These are phyloP conservation scores for Aureobasidium lini DNA, from an alignment of 2,329 filamentous ascomycete species.

Conservation along the genomic window DNA sequence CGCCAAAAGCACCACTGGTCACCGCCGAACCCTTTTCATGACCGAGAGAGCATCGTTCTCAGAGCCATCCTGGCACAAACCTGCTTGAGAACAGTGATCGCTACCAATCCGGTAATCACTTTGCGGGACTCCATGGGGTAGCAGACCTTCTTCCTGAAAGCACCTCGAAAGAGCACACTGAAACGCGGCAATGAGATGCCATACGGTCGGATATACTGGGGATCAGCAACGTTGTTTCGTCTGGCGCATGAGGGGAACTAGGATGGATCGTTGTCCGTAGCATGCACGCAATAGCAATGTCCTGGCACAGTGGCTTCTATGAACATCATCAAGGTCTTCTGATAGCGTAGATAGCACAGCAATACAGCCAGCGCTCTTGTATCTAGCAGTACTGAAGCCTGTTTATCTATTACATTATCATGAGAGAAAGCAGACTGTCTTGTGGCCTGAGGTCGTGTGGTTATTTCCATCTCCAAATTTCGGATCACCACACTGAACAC, in stretches of 20 bases:
- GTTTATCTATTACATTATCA: neutral
- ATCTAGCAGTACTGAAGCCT: too few relatives aligned
- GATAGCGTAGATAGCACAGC: neutral
- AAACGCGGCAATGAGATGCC: neutral
- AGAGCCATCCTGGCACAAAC: neutral
- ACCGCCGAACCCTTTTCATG: neutral
- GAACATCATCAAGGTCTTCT: neutral
- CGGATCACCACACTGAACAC: conserved; percentile 7
- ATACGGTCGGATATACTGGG: neutral
- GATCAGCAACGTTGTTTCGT: neutral
- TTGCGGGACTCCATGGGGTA: neutral
- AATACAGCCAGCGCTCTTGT: neutral
- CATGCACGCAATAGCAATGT: neutral
- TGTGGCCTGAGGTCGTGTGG: neutral
- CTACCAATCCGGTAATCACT: neutral
- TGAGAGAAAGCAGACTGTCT: neutral
- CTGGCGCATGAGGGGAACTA: neutral
- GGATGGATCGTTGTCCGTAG: neutral
- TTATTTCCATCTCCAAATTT: neutral
- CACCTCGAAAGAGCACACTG: neutral
- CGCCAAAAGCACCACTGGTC: neutral
- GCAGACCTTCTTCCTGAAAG: neutral
- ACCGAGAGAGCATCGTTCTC: neutral
- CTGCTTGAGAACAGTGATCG: neutral
- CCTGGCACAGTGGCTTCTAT: too few relatives aligned